Conservation (phyloP, 2,329 filamentous ascomycete species). For the Aspergillus neotritici region DNA sequence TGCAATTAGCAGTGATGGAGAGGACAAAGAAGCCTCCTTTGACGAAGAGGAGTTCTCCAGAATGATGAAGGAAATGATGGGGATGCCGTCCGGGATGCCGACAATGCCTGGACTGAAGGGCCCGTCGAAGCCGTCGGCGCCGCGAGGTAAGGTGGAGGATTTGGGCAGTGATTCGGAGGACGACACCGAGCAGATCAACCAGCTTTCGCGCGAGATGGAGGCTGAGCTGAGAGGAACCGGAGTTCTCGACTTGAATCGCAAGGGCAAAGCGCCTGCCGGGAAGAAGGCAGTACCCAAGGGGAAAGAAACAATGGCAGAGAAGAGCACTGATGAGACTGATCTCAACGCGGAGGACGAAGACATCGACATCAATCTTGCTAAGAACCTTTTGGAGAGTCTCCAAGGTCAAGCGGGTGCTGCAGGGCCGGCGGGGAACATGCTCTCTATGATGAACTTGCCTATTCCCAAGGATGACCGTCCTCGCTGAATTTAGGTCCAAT, state of each 20-base stretch:
- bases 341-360: conserved; percentile 53
- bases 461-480: conserved; percentile 68
- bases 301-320: conserved; percentile 21
- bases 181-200: conserved; percentile 54
- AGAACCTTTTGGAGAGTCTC: conserved; percentile 87
- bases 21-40: conserved; percentile 72
- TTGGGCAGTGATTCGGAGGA: conserved; percentile 48
- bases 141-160: conserved; percentile 38
- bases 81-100: conserved; percentile 60
- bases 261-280: conserved; percentile 13
- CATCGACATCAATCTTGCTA: conserved; percentile 80
- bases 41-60: conserved; percentile 77
- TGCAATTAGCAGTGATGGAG: conserved; percentile 55
- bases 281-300: conserved; percentile 23
- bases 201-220: conserved; percentile 43
- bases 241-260: conserved; percentile 36
- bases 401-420: conserved; percentile 81
- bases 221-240: conserved; percentile 44
- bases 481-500: conserved; percentile 4
- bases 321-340: conserved; percentile 16
- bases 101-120: conserved; percentile 29
- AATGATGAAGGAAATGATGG: conserved; percentile 94
- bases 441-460: conserved; percentile 77
- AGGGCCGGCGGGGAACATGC: conserved; percentile 80
- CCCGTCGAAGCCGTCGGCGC: conserved; percentile 15